Base-by-base conservation (phyloP, 202 grass and related monocot species). In the Carex arenaria region DNA sequence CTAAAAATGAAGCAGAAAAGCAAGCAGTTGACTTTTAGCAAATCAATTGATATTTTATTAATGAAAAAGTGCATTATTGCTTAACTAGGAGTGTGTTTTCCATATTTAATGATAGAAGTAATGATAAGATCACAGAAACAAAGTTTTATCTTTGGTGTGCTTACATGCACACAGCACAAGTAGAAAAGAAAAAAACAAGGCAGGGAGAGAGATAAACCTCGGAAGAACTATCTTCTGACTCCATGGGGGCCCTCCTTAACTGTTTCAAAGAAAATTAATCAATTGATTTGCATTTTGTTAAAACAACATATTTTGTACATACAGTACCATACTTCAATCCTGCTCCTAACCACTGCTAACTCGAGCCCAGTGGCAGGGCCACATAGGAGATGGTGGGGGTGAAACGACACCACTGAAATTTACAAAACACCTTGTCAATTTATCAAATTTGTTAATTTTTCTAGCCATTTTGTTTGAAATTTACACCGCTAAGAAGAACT, bases 1-100 rank as follows among this genome's bases (percentile, higher is more conserved):
- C 95, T 98, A 84, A 59, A 87, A 80, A 19, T 77, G 78, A 62
- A 81, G 11, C 64, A 86, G 85, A 10, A 69, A 71, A 84, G 76
- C 49, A 47, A 7, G 68, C 18, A 19, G 15, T 9, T 57, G 53
- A 19, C 30, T 38, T 36, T 59, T 59, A 60, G 30, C 10, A 59
- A 77, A 0, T 11, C 30, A 78, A 78, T 59, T 17, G 6, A 54
- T 60, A 36, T 59, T 78, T 36, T 59, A 36, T 38, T 19, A 45
- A 53, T 53, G 47, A 54, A 31, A 79, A 51, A 73, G 62, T 64
- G 8, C 61, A 62, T 53, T 17, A 1, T 59, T 78, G 53, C 52
- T 78, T 78, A 38, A 38, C 9, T 9, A 38, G 22, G 15, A 38
- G 54, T 38, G 28, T 38, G 7, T n/a, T 55, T 55, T 38, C 52